Percentiles rank a stretch among this genome's conserved stretches.
These are phyloP conservation scores for Kazachstania martiniae DNA, from an alignment of 805 yeast genomes.

Conservation along the genomic window DNA sequence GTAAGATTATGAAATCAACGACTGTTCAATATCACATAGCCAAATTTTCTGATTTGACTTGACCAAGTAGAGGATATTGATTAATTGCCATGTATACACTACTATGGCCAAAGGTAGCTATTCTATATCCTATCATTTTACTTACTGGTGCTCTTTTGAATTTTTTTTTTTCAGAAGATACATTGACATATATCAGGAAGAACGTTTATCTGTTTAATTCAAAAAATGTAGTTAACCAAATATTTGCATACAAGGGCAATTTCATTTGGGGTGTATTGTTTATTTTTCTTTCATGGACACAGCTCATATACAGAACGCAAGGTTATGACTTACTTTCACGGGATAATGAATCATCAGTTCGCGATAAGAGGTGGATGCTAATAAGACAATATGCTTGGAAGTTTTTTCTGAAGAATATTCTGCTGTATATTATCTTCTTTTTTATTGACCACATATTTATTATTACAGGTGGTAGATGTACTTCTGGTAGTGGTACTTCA, in stretches of 20 bases:
- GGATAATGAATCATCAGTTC: not conserved
- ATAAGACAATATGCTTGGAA: constrained; percentile 19
- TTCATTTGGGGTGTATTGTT: constrained; percentile 21
- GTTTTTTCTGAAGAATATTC: constrained; percentile 15
- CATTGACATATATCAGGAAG: constrained; percentile 11
- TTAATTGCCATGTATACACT: not conserved
- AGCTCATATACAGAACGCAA: constrained; percentile 7
- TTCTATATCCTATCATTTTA: constrained; percentile 3
- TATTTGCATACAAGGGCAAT: constrained; percentile 31
- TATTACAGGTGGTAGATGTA: constrained; percentile 28
- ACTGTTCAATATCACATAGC: no score
- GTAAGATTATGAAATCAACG: no score
- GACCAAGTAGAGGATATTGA: not conserved
- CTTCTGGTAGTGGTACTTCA: constrained; percentile 9
- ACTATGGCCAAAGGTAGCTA: constrained; percentile 1
- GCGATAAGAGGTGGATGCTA: constrained; percentile 1
- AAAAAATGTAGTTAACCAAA: constrained; percentile 20
- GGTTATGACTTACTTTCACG: constrained; percentile 1
- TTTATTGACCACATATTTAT: constrained; percentile 27
- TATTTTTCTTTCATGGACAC: constrained; percentile 11
- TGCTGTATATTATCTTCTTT: constrained; percentile 17
- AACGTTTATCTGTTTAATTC: constrained; percentile 18
- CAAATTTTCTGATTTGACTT: not conserved
- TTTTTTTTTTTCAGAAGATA: constrained; percentile 9
- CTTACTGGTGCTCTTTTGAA: constrained; percentile 13